Base-by-base conservation (phyloP, 306 rosid species). In the Citrullus colocynthis region DNA sequence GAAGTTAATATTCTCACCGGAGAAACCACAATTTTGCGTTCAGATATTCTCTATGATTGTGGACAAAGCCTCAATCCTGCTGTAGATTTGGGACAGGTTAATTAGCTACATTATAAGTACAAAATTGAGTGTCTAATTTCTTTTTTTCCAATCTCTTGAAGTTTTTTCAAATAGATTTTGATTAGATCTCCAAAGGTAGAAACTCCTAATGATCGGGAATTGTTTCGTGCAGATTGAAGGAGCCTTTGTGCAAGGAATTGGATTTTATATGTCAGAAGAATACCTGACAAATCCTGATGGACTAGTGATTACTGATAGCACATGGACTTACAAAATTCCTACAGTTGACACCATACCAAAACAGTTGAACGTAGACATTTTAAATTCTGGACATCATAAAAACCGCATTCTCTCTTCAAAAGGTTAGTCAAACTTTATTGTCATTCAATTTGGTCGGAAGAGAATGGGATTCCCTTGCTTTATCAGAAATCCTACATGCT, bases 21-120 rank as follows among this genome's bases (percentile, higher is more conserved):
- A 75, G 92, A 84, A 87, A 92, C 98, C 81, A 89, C 82, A 77
- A 82, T 92, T 81, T 82, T 92, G 82, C 95, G 81, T 84, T 80
- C 93, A 6, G 97, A 95, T 85, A 90, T 95, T 52, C 60, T 95
- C 83, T 92, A 92, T 77, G 98, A 95, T 81, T 95, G 97, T 80
- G 98, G 97, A 80, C 96, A 87, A 85, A 88, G 93, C 87, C 97
- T 95, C 82, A 95, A 95, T 86, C 98, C 97, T 61, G 97, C 97
- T 37, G 97, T 95, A 65, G 97, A 95, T 88, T 85, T 95, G 82
- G 98, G 98, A 89, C 98, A 94, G 97, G 98, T 92, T 56, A 77
- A 60, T 58, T 18, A 13, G 59, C 58, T 76, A 28, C 41, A 36
- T 17, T 30, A 12, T 24, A 55, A 70, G 20, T 62, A 12, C 74